Percentiles rank a stretch among this genome's conserved stretches.
Conservation (phyloP, 306 rosid genomes). For the Myrica gale region DNA sequence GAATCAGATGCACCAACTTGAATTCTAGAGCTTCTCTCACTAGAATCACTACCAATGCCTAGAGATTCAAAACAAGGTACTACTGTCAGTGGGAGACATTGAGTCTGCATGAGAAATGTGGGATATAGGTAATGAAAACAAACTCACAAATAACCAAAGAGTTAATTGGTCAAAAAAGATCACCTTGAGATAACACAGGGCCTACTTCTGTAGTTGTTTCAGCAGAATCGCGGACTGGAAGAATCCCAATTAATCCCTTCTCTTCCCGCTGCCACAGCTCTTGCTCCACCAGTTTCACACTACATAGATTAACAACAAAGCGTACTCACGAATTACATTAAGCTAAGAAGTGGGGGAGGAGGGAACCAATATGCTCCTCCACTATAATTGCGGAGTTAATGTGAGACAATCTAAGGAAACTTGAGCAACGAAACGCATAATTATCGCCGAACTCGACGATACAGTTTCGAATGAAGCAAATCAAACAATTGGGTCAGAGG, state of each 20-base stretch:
- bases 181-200: slow-evolving; percentile 68
- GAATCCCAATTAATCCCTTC: slow-evolving; percentile 94
- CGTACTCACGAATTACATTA: no score
- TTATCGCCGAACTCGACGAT: neutral
- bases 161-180: slow-evolving; percentile 9
- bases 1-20: slow-evolving; percentile 68
- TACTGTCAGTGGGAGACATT: neutral
- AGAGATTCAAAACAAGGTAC: neutral
- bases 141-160: neutral
- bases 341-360: no score
- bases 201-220: slow-evolving; percentile 52
- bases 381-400: neutral
- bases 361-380: neutral
- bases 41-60: slow-evolving; percentile 62
- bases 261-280: slow-evolving; percentile 99
- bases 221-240: slow-evolving; percentile 86
- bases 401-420: neutral
- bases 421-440: slow-evolving; percentile 8
- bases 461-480: neutral
- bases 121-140: neutral
- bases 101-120: no score
- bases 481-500: neutral
- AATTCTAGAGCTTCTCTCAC: slow-evolving; percentile 59
- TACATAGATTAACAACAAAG: slow-evolving; percentile 33
- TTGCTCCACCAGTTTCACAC: slow-evolving; percentile 97